A percentile compares a stretch with the other conserved stretches of the same genome.
Conservation (phyloP, 1,284 basidiomycete genomes). For the Moniliella sp. region DNA sequence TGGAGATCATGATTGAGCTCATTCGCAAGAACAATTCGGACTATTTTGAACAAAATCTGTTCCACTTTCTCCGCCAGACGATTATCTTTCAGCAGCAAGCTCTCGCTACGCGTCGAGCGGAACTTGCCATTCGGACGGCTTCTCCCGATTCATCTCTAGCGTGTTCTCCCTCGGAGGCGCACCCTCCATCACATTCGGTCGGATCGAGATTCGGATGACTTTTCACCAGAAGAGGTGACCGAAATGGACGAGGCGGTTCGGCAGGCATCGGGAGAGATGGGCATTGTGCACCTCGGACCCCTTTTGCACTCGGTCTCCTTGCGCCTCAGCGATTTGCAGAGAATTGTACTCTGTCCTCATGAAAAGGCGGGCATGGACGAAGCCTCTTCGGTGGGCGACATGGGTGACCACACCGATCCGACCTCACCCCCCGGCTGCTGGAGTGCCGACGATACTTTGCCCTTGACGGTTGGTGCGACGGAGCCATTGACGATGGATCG, state of each 20-base stretch:
- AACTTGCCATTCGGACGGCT: no score
- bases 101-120: no score
- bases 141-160: no score
- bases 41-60: slow-evolving; percentile 94
- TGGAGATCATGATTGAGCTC: slow-evolving; percentile 77
- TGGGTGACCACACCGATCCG: no score
- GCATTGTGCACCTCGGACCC: slow-evolving; percentile 78
- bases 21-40: slow-evolving; percentile 97
- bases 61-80: slow-evolving; percentile 74
- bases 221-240: slow-evolving; percentile 32
- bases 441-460: no score
- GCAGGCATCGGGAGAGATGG: slow-evolving; percentile 69
- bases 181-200: no score
- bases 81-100: no score
- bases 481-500: slow-evolving; percentile 76
- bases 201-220: no score
- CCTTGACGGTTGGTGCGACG: slow-evolving; percentile 34
- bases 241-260: slow-evolving; percentile 56
- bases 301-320: slow-evolving; percentile 58
- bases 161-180: no score
- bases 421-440: no score
- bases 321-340: slow-evolving; percentile 50
- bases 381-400: no score
- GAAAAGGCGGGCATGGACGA: no score
- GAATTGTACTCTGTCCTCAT: slow-evolving; percentile 50